Evolutionary conservation across 768 basidiomycete genomes (phyloP).

Genomic region (Naematelia aurantialba): DNA sequence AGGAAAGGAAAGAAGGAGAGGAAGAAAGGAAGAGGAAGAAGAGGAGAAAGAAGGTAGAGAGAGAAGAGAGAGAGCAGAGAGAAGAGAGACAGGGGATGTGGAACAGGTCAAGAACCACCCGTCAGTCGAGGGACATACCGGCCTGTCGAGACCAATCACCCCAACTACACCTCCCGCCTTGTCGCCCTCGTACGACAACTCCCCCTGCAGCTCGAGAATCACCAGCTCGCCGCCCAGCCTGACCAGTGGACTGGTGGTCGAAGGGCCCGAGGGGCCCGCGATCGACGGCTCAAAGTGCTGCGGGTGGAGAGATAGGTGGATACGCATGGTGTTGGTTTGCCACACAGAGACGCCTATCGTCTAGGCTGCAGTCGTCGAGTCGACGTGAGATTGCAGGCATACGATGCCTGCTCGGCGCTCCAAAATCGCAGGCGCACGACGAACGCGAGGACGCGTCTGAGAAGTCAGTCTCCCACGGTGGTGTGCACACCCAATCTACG

Average conservation of each 20-base stretch:
- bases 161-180: constrained; percentile 73
- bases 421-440: too few relatives aligned
- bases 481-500: too few relatives aligned
- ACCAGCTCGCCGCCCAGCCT: constrained; percentile 75
- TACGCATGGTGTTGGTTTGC: constrained; percentile 33
- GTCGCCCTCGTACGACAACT: constrained; percentile 66
- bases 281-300: constrained; percentile 13
- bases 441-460: neutral
- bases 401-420: too few relatives aligned
- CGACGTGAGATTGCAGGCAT: too few relatives aligned
- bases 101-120: too few relatives aligned
- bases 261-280: constrained; percentile 41
- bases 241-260: constrained; percentile 57
- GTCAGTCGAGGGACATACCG: constrained; percentile 35
- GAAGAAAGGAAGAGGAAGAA: neutral
- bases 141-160: constrained; percentile 62
- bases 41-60: neutral
- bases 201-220: constrained; percentile 82
- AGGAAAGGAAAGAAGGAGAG: neutral
- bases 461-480: constrained; percentile 7
- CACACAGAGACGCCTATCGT: neutral
- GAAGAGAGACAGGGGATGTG: neutral
- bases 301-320: constrained; percentile 38
- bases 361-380: too few relatives aligned
- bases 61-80: neutral